These are phyloP conservation scores for Termitomyces sp. DNA, from an alignment of 768 basidiomycete genomes.

Conservation along the genomic window DNA sequence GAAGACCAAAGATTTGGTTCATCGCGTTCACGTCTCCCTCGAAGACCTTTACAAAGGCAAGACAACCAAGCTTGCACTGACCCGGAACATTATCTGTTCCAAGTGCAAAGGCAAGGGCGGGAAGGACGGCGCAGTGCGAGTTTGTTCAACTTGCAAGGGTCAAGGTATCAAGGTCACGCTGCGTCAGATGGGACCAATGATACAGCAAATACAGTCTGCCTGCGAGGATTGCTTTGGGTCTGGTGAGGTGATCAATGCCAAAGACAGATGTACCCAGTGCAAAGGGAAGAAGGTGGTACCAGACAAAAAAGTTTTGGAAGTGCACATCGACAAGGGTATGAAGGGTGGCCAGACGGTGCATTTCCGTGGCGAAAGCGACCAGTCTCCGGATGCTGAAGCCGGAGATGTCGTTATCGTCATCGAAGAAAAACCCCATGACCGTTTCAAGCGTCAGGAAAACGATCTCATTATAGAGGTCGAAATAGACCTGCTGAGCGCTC, in stretches of 20 bases:
- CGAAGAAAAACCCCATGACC: slow-evolving; percentile 88
- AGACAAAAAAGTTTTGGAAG: slow-evolving; percentile 96
- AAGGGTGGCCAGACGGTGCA: slow-evolving; percentile 87
- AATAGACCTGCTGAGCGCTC: slow-evolving; percentile 87
- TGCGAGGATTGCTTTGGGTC: slow-evolving; percentile 91
- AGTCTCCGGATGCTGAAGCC: slow-evolving; percentile 81
- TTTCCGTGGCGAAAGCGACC: slow-evolving; percentile 89
- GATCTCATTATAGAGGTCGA: slow-evolving; percentile 85
- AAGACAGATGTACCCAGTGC: slow-evolving; percentile 89
- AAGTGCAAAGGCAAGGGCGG: slow-evolving; percentile 97
- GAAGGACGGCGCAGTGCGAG: slow-evolving; percentile 90
- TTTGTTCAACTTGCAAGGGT: slow-evolving; percentile 75
- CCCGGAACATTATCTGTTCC: slow-evolving; percentile 88
- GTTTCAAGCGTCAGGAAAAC: slow-evolving; percentile 85
- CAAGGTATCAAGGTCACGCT: slow-evolving; percentile 88
- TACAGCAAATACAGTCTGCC: slow-evolving; percentile 95
- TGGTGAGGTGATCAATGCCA: slow-evolving; percentile 93
- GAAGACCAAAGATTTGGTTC: slow-evolving; percentile 97
- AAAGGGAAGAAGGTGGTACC: slow-evolving; percentile 92
- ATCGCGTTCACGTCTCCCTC: slow-evolving; percentile 92
- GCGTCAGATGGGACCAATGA: slow-evolving; percentile 99
- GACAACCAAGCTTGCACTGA: slow-evolving; percentile 94
- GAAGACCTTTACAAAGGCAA: slow-evolving; percentile 99
- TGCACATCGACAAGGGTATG: slow-evolving; percentile 98
- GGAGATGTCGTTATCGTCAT: slow-evolving; percentile 95